Evolutionary conservation across 192 early-diverging fungal species (phyloP).

Genomic region (Coemansia sp.): DNA sequence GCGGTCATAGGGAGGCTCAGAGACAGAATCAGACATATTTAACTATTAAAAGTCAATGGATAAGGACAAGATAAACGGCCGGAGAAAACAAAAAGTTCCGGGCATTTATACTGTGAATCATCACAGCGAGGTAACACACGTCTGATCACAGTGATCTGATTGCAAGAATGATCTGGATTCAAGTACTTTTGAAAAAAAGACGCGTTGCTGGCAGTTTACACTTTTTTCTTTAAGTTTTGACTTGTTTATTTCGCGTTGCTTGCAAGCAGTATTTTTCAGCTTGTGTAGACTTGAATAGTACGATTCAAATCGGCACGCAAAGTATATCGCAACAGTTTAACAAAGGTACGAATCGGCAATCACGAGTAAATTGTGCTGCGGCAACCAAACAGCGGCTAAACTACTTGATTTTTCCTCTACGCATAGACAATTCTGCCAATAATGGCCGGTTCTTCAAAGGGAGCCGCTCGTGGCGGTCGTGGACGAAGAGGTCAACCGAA

Average conservation of each 20-base stretch:
- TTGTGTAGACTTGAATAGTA: not conserved
- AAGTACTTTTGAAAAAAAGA: not conserved
- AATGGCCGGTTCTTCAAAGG: conserved; percentile 9
- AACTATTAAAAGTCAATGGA: not conserved
- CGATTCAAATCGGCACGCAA: not conserved
- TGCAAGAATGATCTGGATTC: not conserved
- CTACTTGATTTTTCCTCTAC: not conserved
- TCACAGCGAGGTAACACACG: not conserved
- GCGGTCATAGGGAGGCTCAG: conserved; percentile 31
- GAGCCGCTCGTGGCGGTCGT: conserved; percentile 1
- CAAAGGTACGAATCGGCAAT: not conserved
- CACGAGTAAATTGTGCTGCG: not conserved
- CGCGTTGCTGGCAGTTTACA: not conserved
- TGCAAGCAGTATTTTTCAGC: not conserved
- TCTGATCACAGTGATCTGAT: conserved; percentile 6
- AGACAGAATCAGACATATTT: conserved; percentile 18
- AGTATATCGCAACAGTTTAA: not conserved
- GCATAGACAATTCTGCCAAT: not conserved
- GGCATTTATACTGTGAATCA: conserved; percentile 1
- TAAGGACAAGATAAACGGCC: not conserved
- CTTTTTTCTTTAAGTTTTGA: not conserved
- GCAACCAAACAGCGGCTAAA: not conserved
- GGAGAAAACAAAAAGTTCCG: not conserved
- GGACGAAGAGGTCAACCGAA: not conserved
- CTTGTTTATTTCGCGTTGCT: not conserved